Base-by-base conservation (phyloP, 129 eudicot genomes). In the Daucus carota region DNA sequence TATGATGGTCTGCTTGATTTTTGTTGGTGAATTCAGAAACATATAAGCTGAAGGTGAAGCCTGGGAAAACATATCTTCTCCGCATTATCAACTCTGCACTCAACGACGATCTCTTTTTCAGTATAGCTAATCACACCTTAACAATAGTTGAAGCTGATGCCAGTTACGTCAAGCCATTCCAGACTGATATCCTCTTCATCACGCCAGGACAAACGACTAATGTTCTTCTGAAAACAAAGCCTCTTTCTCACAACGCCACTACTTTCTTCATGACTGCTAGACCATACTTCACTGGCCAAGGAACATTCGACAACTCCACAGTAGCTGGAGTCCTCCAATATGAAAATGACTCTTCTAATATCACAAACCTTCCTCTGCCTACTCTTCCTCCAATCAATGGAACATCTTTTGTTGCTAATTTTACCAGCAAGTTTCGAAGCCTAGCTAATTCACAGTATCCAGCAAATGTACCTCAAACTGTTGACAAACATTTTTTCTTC, bases 11-110 rank as follows among this genome's bases (percentile, higher is more conserved):
- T 24, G 12, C 66, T 8, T 59, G 10, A 26, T 14, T 62, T 28
- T 63, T 63, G 10, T 63, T 29, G 8, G 18, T 24, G 3, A 29
- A 63, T 28, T 77, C 83, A 88, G 94, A 86, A 52, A 85, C 87
- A 8, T 88, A 79, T 75, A 83, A 74, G 83, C 78, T 91, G 52
- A 88, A 79, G 78, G 97, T 91, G 73, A 83, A 88, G 82, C 94
- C 97, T 0, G 86, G 87, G 18, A 90, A 88, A 60, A 90, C 96
- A 3, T 88, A 90, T 77, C 90, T 90, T 34, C 89, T 90, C 36
- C 89, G 96, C 17, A 15, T 88, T 0, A 84, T 90, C 91, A 88
- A 90, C 63, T 88, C 89, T 77, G 96, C 96, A 74, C 85, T 88
- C 86, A 90, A 90, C 46, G 93, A 86, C 43, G 93, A 90, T 11